Conservation (phyloP, 2,329 filamentous ascomycete species). For the Triangularia verruculosa region DNA sequence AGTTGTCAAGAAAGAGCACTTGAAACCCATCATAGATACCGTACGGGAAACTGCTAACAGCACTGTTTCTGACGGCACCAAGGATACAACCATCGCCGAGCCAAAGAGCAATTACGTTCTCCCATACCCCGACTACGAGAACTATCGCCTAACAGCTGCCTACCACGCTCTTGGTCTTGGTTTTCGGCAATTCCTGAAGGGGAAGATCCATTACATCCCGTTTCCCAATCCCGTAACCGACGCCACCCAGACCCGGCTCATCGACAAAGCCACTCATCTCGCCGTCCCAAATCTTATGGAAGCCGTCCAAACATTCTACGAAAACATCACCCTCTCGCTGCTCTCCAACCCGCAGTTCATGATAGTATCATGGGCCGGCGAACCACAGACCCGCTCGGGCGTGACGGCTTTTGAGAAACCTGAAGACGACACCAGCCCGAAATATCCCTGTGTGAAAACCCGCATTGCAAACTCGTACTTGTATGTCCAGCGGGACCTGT, state of each 20-base stretch:
- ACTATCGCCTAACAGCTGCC: slow-evolving; percentile 34
- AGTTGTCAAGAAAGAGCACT: slow-evolving; percentile 28
- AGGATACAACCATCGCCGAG: slow-evolving; percentile 35
- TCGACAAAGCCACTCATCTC: slow-evolving; percentile 35
- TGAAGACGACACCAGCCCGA: slow-evolving; percentile 9
- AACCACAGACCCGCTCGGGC: slow-evolving; percentile 29
- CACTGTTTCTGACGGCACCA: slow-evolving; percentile 36
- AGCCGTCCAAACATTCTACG: slow-evolving; percentile 34
- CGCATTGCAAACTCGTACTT: slow-evolving; percentile 35
- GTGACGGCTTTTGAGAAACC: slow-evolving; percentile 14
- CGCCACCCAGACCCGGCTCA: slow-evolving; percentile 42
- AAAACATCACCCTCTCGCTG: slow-evolving; percentile 38
- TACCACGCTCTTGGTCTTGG: slow-evolving; percentile 37
- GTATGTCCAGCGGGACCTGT: slow-evolving; percentile 35
- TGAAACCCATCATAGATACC: slow-evolving; percentile 36
- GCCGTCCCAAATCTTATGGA: slow-evolving; percentile 30
- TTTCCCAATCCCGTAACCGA: slow-evolving; percentile 33
- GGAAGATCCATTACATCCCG: slow-evolving; percentile 29
- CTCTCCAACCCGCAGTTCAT: slow-evolving; percentile 37
- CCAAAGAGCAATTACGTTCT: slow-evolving; percentile 34
- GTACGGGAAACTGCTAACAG: slow-evolving; percentile 28
- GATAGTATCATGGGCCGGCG: slow-evolving; percentile 36
- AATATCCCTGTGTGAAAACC: slow-evolving; percentile 34
- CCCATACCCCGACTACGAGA: slow-evolving; percentile 26
- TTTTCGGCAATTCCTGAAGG: slow-evolving; percentile 35